Evolutionary conservation across 148 eudicot genomes (phyloP).

Genomic region (Bassia scoparia): DNA sequence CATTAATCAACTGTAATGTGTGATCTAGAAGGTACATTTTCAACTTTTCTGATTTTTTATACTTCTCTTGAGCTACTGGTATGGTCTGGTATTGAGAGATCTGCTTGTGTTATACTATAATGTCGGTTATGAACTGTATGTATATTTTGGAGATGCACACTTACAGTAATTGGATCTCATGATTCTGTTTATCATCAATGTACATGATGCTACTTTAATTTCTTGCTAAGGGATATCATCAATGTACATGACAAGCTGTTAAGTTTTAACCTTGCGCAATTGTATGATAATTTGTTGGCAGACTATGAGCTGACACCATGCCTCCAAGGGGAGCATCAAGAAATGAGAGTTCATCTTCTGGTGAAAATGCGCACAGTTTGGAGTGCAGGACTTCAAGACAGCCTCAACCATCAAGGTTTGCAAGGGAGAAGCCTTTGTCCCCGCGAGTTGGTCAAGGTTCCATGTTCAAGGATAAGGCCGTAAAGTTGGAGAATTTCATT

Average conservation of each 20-base stretch:
- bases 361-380: conserved; percentile 27
- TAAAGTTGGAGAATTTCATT: conserved; percentile 29
- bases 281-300: conserved; percentile 2
- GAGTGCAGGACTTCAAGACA: conserved; percentile 38
- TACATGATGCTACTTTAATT: background rate
- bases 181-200: background rate
- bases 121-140: background rate
- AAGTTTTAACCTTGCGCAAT: background rate
- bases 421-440: conserved; percentile 35
- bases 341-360: conserved; percentile 19
- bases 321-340: conserved; percentile 26
- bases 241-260: background rate
- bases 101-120: background rate
- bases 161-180: background rate
- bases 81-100: background rate
- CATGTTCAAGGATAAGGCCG: conserved; percentile 37
- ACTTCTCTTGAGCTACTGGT: background rate
- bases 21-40: too few relatives aligned
- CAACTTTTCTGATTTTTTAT: too few relatives aligned
- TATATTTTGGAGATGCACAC: background rate
- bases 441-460: conserved; percentile 31
- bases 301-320: conserved; percentile 33
- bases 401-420: conserved; percentile 35
- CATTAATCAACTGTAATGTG: too few relatives aligned
- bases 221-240: background rate